Conservation (phyloP, 1,284 basidiomycete species). For the Malassezia pachydermatis region DNA sequence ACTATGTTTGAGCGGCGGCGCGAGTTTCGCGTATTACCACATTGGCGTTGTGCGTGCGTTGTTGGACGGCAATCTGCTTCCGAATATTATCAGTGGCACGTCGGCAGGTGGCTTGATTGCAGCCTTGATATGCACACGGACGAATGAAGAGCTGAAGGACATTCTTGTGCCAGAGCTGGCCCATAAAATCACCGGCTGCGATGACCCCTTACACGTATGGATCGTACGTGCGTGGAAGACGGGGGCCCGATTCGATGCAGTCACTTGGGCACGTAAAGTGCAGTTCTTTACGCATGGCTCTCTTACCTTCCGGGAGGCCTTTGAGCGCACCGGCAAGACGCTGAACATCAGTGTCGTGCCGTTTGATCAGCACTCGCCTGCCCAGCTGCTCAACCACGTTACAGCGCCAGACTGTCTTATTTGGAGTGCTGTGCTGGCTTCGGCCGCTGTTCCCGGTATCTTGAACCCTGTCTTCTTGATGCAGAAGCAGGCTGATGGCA, state of each 20-base stretch:
- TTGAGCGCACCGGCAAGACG: slow-evolving; percentile 73
- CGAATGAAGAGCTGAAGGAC: slow-evolving; percentile 70
- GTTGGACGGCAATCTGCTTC: slow-evolving; percentile 73
- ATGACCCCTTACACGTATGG: slow-evolving; percentile 62
- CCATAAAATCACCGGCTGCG: slow-evolving; percentile 77
- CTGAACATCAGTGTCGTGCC: slow-evolving; percentile 92
- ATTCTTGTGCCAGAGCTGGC: slow-evolving; percentile 55
- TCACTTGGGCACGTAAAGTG: slow-evolving; percentile 66
- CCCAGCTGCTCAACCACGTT: slow-evolving; percentile 87
- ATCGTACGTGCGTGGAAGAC: slow-evolving; percentile 68
- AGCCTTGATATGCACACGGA: slow-evolving; percentile 70
- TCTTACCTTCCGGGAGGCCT: slow-evolving; percentile 91
- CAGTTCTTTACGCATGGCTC: slow-evolving; percentile 86
- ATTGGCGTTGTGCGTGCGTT: slow-evolving; percentile 86
- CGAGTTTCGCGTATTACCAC: slow-evolving; percentile 78
- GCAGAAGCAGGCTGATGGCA: slow-evolving; percentile 77
- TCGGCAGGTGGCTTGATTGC: slow-evolving; percentile 72
- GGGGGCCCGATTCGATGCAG: slow-evolving; percentile 84
- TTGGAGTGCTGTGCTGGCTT: slow-evolving; percentile 51
- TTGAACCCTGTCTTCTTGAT: slow-evolving; percentile 65
- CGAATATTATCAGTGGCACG: slow-evolving; percentile 77
- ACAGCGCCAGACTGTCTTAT: slow-evolving; percentile 76
- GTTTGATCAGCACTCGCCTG: slow-evolving; percentile 77
- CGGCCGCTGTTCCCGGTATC: slow-evolving; percentile 44
- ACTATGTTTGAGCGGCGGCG: slow-evolving; percentile 85